Base-by-base conservation (phyloP, 2,329 filamentous ascomycete species). In the Colletotrichum brevisporum region DNA sequence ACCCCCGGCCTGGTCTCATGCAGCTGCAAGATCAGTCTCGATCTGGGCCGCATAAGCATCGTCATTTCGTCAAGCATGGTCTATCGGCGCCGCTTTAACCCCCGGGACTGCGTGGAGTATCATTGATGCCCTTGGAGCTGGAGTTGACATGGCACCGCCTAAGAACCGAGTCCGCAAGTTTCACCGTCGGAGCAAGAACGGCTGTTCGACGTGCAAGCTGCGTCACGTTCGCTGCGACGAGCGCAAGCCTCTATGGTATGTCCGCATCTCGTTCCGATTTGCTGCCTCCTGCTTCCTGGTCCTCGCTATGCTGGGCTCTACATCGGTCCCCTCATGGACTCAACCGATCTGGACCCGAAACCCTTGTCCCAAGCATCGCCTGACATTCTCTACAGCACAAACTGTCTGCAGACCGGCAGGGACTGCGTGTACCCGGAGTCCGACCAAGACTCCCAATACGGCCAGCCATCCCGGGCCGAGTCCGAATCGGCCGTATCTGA, bases 141-240 rank as follows among this genome's bases (percentile, higher is more conserved):
- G 36, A 63, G 45, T 60, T 56, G 62, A 62, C 18, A 80, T 80
- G 78, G 77, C 75, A 56, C 78, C 75, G 50, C 78, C 77, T 45
- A 78, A 77, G 75, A 77, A 78, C 70, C 76, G 79, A 69, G 78
- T 80, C 73, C 76, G 79, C 63, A 79, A 75, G 67, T 80, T 81
- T 63, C 78, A 81, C 71, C 77, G 77, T 55, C 75, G 78, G 63
- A 81, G 79, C 73, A 80, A 79, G 69, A 76, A 76, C 61, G 79
- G 79, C 57, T 82, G 80, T 57, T 72, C 76, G 62, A 74, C 71
- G 26, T 81, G 78, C 75, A 83, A 82, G 74, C 75, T 74, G 62
- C 80, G 83, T 71, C 83, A 84, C 71, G 83, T 84, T 58, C 80
- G 83, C 60, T 84, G 83, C 74, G 82, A 84, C 67, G 83, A 85